A percentile compares a stretch with the other conserved stretches of the same genome.
Evolutionary conservation across 2,329 filamentous ascomycete genomes (phyloP).

Genomic region (Exophiala sp.): DNA sequence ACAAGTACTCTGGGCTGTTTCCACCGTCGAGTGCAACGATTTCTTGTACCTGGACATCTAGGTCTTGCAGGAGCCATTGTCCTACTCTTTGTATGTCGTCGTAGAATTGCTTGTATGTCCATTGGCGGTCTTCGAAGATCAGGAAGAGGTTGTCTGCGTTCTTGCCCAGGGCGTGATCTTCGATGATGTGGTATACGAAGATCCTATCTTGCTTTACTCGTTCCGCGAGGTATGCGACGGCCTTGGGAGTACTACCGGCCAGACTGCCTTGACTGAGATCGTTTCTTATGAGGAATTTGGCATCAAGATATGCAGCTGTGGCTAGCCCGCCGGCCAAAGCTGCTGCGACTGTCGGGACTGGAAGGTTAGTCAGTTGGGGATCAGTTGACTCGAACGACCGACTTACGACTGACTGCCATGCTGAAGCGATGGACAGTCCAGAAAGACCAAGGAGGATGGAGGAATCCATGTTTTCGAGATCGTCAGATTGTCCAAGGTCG

Average conservation of each 20-base stretch:
- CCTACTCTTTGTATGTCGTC: constrained; percentile 57
- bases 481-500: background rate
- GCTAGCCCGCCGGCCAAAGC: constrained; percentile 35
- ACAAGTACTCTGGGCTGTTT: constrained; percentile 65
- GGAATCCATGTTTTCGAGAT: background rate
- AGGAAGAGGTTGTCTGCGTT: constrained; percentile 56
- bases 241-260: constrained; percentile 9
- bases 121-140: constrained; percentile 63
- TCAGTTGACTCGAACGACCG: background rate
- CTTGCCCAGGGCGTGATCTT: constrained; percentile 53
- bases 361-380: background rate
- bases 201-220: constrained; percentile 50
- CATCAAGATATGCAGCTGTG: constrained; percentile 62
- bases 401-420: constrained; percentile 13
- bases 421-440: constrained; percentile 2
- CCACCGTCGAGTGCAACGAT: constrained; percentile 65
- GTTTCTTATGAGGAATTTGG: constrained; percentile 64
- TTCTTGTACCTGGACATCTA: constrained; percentile 56
- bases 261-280: constrained; percentile 55
- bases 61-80: constrained; percentile 56
- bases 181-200: constrained; percentile 66
- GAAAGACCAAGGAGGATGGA: background rate
- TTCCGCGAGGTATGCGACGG: constrained; percentile 21
- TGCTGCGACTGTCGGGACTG: constrained; percentile 28
- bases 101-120: constrained; percentile 58